Conservation (phyloP, 371 early-diverging fungal genomes). For the Apophysomyces elegans region DNA sequence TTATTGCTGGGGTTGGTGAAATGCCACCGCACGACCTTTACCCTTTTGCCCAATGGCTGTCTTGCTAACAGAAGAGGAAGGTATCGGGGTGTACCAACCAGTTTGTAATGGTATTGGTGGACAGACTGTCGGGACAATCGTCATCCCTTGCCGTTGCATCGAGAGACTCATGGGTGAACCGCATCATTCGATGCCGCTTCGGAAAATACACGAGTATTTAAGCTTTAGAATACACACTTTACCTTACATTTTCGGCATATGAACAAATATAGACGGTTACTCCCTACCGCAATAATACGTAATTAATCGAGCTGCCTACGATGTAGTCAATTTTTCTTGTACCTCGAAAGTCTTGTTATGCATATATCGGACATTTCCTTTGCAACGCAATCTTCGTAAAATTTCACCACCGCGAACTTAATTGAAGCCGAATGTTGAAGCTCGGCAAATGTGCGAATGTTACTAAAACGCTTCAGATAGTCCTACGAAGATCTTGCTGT, state of each 20-base stretch:
- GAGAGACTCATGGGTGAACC: not conserved
- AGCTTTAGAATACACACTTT: too few species aligned
- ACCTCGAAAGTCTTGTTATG: conserved; percentile 15
- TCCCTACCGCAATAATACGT: not conserved
- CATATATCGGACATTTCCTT: not conserved
- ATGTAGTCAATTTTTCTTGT: conserved; percentile 7
- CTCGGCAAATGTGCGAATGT: not conserved
- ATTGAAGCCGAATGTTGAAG: conserved; percentile 7
- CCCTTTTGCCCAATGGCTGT: not conserved
- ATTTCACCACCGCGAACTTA: conserved; percentile 12
- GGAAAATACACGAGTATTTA: not conserved
- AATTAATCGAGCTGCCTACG: not conserved
- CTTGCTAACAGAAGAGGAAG: too few species aligned
- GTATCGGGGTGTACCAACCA: too few species aligned
- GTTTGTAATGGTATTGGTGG: too few species aligned
- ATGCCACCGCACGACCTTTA: too few species aligned
- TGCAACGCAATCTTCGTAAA: conserved; percentile 15
- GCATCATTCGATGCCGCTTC: not conserved
- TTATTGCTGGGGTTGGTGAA: not conserved
- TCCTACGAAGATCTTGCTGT: not conserved
- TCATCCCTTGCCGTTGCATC: not conserved
- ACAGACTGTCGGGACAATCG: not conserved
- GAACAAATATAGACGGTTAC: not conserved
- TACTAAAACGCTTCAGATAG: conserved; percentile 14
- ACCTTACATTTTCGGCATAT: not conserved